Percentiles rank a stretch among this genome's conserved stretches.
These are phyloP conservation scores for Rachicladosporium sp. DNA, from an alignment of 2,329 filamentous ascomycete genomes.

Conservation along the genomic window DNA sequence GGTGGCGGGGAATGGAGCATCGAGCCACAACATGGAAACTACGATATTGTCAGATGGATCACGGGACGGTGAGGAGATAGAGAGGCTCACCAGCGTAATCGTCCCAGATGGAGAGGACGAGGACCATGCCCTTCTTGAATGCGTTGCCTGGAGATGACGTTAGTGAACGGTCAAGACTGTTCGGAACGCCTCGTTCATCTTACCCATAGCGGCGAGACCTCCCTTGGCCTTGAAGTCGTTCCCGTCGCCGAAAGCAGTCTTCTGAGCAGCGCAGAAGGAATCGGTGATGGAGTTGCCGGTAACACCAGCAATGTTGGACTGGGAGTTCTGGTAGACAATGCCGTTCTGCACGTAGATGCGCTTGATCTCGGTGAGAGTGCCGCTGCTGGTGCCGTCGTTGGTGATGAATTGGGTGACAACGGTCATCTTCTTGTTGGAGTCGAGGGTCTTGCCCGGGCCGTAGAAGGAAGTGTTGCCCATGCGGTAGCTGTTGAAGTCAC, in stretches of 20 bases:
- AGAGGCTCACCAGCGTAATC: conserved; percentile 38
- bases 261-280: conserved; percentile 39
- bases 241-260: conserved; percentile 20
- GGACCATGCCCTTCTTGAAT: conserved; percentile 47
- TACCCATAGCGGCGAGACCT: conserved; percentile 30
- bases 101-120: conserved; percentile 54
- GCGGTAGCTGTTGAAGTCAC: conserved; percentile 55
- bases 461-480: conserved; percentile 53
- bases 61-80: not conserved
- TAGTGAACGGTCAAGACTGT: not conserved
- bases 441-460: conserved; percentile 45
- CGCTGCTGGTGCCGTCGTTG: conserved; percentile 35
- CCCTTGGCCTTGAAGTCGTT: conserved; percentile 43
- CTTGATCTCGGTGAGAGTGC: conserved; percentile 47
- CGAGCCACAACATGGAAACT: conserved; percentile 63
- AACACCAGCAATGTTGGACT: conserved; percentile 32
- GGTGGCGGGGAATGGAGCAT: conserved; percentile 27
- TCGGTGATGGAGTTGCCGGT: conserved; percentile 44
- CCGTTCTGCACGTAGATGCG: conserved; percentile 55
- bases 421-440: conserved; percentile 48
- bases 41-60: not conserved
- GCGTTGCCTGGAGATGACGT: conserved; percentile 41
- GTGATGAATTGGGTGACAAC: conserved; percentile 57
- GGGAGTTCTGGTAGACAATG: conserved; percentile 45
- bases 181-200: conserved; percentile 40